These are phyloP conservation scores for Dipodascopsis uninucleata DNA, from an alignment of 805 yeast genomes.

Conservation along the genomic window DNA sequence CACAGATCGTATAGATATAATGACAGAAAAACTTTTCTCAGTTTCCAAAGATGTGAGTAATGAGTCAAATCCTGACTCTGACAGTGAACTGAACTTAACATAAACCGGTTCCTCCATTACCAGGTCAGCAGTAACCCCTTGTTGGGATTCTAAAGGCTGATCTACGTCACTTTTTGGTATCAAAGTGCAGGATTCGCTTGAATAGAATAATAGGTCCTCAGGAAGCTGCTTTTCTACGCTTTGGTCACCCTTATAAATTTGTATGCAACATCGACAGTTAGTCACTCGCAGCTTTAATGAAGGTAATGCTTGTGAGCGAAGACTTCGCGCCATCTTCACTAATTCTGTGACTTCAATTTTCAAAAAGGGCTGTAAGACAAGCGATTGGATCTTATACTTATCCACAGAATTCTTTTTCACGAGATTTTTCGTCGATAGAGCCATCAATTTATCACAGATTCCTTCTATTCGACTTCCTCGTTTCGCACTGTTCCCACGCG, in stretches of 20 bases:
- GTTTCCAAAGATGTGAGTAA: constrained; percentile 1
- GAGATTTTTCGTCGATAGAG: too few species aligned
- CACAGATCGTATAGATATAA: constrained; percentile 1
- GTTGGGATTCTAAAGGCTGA: background rate
- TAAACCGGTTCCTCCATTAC: constrained; percentile 25
- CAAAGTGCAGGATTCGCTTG: constrained; percentile 18
- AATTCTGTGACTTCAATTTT: constrained; percentile 19
- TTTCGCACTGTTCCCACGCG: too few species aligned
- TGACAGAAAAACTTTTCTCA: constrained; percentile 4
- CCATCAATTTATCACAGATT: too few species aligned
- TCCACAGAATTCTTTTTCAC: too few species aligned
- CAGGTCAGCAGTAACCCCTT: constrained; percentile 3
- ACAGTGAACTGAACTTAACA: constrained; percentile 17
- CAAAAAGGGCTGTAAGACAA: constrained; percentile 15
- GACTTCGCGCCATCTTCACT: constrained; percentile 13
- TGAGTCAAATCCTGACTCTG: constrained; percentile 10
- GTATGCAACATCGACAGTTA: constrained; percentile 18
- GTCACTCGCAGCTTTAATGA: constrained; percentile 7
- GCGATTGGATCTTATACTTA: too few species aligned
- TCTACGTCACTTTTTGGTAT: constrained; percentile 3
- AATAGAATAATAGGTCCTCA: constrained; percentile 11
- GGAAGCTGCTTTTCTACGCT: too few species aligned
- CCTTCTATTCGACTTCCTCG: too few species aligned
- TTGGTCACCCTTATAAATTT: constrained; percentile 7
- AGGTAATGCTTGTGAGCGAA: constrained; percentile 11